A percentile compares a stretch with the other conserved stretches of the same genome.
Conservation (phyloP, 2,329 filamentous ascomycete genomes). For the Claviceps sp. region DNA sequence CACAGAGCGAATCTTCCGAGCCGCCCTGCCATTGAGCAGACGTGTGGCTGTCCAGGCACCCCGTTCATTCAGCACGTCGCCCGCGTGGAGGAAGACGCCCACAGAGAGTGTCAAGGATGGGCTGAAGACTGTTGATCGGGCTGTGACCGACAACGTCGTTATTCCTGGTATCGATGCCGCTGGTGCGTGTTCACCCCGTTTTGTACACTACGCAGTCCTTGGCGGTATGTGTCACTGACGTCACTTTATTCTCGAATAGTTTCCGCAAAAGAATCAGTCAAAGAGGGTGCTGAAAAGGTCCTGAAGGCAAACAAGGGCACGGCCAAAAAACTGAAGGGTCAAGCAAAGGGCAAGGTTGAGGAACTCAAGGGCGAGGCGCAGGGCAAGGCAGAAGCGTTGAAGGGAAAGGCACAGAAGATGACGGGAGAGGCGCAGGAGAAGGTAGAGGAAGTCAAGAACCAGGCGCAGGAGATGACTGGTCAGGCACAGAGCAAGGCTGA, state of each 20-base stretch:
- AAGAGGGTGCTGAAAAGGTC: constrained; percentile 21
- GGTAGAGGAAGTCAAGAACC: constrained; percentile 21
- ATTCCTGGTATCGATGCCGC: constrained; percentile 47
- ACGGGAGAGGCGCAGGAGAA: constrained; percentile 26
- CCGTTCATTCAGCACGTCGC: constrained; percentile 37
- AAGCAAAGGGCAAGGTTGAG: constrained; percentile 24
- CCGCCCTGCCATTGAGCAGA: constrained; percentile 25
- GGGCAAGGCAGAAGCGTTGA: constrained; percentile 19
- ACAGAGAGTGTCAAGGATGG: constrained; percentile 45
- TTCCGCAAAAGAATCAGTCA: constrained; percentile 31
- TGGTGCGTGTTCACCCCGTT: constrained; percentile 27
- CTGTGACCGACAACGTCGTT: constrained; percentile 46
- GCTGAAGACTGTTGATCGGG: constrained; percentile 44
- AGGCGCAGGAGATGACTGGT: constrained; percentile 18
- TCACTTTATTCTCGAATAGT: constrained; percentile 15
- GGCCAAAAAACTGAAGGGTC: constrained; percentile 23
- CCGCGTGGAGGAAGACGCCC: constrained; percentile 31
- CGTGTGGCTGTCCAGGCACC: constrained; percentile 26
- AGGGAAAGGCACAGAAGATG: constrained; percentile 23
- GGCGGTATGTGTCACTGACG: neutral
- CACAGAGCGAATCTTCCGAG: constrained; percentile 31
- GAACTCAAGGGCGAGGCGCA: constrained; percentile 21
- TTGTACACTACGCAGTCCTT: neutral
- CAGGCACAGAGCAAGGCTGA: constrained; percentile 25
- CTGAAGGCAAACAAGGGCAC: constrained; percentile 23